Evolutionary conservation across 331 rosid genomes (phyloP).

Genomic region (Quercus lobata): DNA sequence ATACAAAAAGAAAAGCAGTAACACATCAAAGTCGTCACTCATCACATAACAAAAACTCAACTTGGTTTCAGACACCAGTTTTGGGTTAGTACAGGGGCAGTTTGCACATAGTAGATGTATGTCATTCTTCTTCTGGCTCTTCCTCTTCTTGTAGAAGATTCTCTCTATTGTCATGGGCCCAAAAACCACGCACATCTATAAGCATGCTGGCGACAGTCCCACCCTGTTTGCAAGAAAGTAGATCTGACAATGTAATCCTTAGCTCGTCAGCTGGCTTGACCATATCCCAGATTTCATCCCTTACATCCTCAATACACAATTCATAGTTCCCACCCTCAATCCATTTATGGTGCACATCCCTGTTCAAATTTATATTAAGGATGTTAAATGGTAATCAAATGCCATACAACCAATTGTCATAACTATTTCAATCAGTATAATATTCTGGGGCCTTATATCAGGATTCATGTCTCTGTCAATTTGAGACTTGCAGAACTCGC

Average conservation of each 20-base stretch:
- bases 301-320: constrained; percentile 92
- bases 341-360: constrained; percentile 99
- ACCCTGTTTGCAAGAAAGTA: constrained; percentile 90
- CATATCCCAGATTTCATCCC: constrained; percentile 99
- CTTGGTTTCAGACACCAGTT: background rate
- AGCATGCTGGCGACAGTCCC: constrained; percentile 99
- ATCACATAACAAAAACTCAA: constrained; percentile 6
- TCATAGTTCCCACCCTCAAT: constrained; percentile 99
- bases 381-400: background rate
- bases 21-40: constrained; percentile 21
- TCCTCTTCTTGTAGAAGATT: constrained; percentile 99
- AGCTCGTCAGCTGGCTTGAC: constrained; percentile 89
- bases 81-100: constrained; percentile 25
- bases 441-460: background rate
- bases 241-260: constrained; percentile 68
- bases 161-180: constrained; percentile 99
- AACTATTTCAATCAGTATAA: background rate
- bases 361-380: constrained; percentile 30
- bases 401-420: background rate
- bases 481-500: constrained; percentile 71
- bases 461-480: constrained; percentile 47
- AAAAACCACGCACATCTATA: constrained; percentile 95
- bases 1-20: constrained; percentile 8
- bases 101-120: background rate
- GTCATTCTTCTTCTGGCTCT: constrained; percentile 92